These are phyloP conservation scores for Vicia sativa DNA, from an alignment of 306 rosid genomes.

Conservation along the genomic window DNA sequence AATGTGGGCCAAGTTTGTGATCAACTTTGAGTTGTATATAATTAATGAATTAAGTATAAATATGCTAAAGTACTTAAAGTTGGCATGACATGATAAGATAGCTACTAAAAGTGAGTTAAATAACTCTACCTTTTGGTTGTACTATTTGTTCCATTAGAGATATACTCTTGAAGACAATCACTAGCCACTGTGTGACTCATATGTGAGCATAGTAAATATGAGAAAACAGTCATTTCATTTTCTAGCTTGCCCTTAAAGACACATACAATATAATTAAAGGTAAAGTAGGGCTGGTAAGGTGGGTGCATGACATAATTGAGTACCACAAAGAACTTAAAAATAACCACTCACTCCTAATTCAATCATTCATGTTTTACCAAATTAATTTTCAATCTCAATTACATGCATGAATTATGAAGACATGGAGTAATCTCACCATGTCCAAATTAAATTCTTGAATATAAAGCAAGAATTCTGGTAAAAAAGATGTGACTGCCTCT, in stretches of 20 bases:
- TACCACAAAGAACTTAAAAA: conserved; percentile 30
- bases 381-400: conserved; percentile 26
- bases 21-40: not conserved
- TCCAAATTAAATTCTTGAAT: conserved; percentile 25
- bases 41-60: not conserved
- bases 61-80: not conserved
- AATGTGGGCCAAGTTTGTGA: not conserved
- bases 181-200: not conserved
- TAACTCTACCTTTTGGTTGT: not conserved
- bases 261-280: conserved; percentile 32
- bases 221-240: conserved; percentile 10
- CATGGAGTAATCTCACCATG: conserved; percentile 18
- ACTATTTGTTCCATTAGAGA: not conserved
- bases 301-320: conserved; percentile 28
- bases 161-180: not conserved
- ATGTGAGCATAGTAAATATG: conserved; percentile 5
- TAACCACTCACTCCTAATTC: conserved; percentile 38
- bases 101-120: not conserved
- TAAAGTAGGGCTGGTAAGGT: conserved; percentile 31
- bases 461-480: conserved; percentile 45
- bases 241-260: conserved; percentile 41
- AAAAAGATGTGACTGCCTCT: conserved; percentile 30
- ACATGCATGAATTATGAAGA: conserved; percentile 33
- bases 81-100: conserved; percentile 2
- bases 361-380: conserved; percentile 41